These are phyloP conservation scores for Penicillium sp. DNA, from an alignment of 2,329 filamentous ascomycete genomes.

Conservation along the genomic window DNA sequence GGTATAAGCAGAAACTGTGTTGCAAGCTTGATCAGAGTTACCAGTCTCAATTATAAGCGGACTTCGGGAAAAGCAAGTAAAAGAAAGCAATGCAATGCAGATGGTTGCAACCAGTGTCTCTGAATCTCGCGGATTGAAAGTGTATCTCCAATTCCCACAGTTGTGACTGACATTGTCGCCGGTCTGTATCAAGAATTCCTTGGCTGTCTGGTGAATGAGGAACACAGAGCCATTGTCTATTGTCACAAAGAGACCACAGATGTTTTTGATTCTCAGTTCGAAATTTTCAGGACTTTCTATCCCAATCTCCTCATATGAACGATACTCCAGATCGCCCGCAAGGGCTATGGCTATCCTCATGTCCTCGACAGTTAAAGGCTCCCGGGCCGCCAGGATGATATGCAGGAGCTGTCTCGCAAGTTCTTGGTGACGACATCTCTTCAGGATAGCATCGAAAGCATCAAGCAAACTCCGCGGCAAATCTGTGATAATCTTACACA, in stretches of 20 bases:
- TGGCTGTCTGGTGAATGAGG: neutral
- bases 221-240: neutral
- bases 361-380: neutral
- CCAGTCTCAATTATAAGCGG: neutral
- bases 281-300: neutral
- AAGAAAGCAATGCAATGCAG: neutral
- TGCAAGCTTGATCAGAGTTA: neutral
- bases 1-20: neutral
- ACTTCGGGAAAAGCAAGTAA: neutral
- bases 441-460: neutral
- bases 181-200: neutral
- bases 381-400: neutral
- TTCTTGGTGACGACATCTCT: neutral
- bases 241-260: neutral
- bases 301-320: neutral
- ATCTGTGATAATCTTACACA: neutral
- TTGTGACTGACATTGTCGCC: neutral
- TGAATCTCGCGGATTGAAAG: neutral
- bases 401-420: neutral
- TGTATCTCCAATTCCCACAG: neutral
- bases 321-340: neutral
- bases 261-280: neutral
- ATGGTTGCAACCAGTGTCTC: neutral
- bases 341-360: neutral
- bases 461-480: neutral